Evolutionary conservation across 2,329 filamentous ascomycete genomes (phyloP), one percentile per base, ranked within the genome.

Genomic region (Penicillium sp.): DNA sequence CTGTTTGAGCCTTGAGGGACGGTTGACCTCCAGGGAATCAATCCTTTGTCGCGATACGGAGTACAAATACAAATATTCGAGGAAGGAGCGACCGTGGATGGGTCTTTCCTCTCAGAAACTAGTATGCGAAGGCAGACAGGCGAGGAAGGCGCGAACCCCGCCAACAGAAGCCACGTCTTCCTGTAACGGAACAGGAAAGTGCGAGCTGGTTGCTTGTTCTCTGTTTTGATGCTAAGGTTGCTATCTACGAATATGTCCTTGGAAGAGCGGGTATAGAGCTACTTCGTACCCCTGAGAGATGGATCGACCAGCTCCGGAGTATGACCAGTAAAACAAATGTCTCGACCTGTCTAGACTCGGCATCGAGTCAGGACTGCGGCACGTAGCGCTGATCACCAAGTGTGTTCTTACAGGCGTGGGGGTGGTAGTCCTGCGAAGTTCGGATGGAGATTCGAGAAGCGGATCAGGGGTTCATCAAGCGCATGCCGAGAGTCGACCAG

Each of bases 251-350:
- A 41, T 41, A 41, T 9, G 35, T 15, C 9, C 15, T 41, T 15
- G 5, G 35, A 15, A 17, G 11, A 41, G 15, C 26, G 21, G 11
- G 7, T 50, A 15, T 13, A 31, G 13, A 51, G 35, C 49, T 51
- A 51, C 49, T 51, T 15, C 49, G 31, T 58, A 51, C 56, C 56
- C 56, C 56, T 58, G 47, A 51, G 26, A 23, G 46, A 30, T 46
- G 41, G 29, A 13, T 41, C 49, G 49, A 44, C 45, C 45, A n/a
- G 45, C 45, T 47, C 3, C 35, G 13, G 35, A 41, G 11, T 9
- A 11, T 11, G 4, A 41, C 35, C 35, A 41, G 35, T 41, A 9
- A 41, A 41, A 41, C 35, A 41, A 41, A 13, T 41, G 35, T 41
- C 35, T 41, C 35, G 35, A 41, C 35, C 35, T 41, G 46, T 50